Percentiles rank a stretch among this genome's conserved stretches.
Evolutionary conservation across 352 stramenopile species (phyloP).

Genomic region (Saprolegnia diclina): DNA sequence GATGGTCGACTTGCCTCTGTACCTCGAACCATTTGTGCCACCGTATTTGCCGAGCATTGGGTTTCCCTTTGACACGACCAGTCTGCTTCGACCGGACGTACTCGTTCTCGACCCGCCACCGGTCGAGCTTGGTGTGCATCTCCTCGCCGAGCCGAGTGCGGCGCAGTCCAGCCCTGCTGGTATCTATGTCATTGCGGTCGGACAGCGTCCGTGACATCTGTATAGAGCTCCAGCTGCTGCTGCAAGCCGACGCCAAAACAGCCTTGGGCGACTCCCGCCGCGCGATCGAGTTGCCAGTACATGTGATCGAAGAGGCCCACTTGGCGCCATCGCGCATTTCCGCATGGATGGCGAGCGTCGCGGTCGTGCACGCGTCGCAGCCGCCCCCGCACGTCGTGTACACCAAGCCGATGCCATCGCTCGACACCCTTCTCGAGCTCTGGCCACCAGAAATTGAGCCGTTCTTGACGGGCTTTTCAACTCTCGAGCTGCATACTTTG

Average conservation of each 20-base stretch:
- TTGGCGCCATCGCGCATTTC: slow-evolving; percentile 85
- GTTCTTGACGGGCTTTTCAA: slow-evolving; percentile 37
- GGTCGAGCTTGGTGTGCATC: slow-evolving; percentile 50
- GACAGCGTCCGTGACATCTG: slow-evolving; percentile 32
- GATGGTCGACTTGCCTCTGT: slow-evolving; percentile 84
- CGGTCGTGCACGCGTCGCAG: slow-evolving; percentile 82
- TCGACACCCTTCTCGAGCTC: slow-evolving; percentile 84
- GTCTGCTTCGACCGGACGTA: slow-evolving; percentile 79
- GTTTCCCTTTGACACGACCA: slow-evolving; percentile 61
- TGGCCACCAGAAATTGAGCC: slow-evolving; percentile 86
- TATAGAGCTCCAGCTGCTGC: slow-evolving; percentile 81
- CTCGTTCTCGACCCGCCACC: slow-evolving; percentile 30
- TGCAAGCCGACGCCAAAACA: slow-evolving; percentile 67
- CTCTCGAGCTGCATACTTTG: slow-evolving; percentile 35
- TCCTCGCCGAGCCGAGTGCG: slow-evolving; percentile 81
- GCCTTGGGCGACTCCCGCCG: slow-evolving; percentile 28
- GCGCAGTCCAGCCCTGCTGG: slow-evolving; percentile 78
- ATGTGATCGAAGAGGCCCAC: slow-evolving; percentile 84
- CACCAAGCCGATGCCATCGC: slow-evolving; percentile 83
- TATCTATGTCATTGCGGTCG: neutral
- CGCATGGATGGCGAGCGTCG: slow-evolving; percentile 89
- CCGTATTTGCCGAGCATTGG: slow-evolving; percentile 84
- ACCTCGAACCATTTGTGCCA: slow-evolving; percentile 90
- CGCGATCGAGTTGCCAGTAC: slow-evolving; percentile 48
- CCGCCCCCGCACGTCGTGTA: slow-evolving; percentile 66